Base-by-base conservation (phyloP, 495 filamentous ascomycete genomes). In the Jackrogersella multiformis region DNA sequence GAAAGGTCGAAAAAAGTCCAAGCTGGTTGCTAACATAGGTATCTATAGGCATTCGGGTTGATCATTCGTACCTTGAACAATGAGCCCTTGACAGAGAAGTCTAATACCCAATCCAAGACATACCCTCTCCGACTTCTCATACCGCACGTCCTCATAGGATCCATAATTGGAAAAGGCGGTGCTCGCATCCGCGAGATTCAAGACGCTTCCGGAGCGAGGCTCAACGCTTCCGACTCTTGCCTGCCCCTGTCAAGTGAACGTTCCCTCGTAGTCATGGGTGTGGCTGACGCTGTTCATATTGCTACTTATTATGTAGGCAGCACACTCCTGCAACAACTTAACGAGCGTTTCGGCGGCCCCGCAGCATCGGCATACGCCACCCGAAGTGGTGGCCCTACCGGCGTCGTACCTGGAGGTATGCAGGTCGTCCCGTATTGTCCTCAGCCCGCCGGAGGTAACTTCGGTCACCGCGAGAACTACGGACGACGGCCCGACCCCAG, bases 1-100 rank as follows among this genome's bases (percentile, higher is more conserved):
- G n/a, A n/a, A n/a, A n/a, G n/a, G n/a, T n/a, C n/a, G n/a, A n/a
- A n/a, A n/a, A n/a, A n/a, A n/a, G n/a, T n/a, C n/a, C n/a, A n/a
- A n/a, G n/a, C n/a, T 71, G 39, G 68, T 51, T 64, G 69, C 45
- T 56, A 39, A 49, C 66, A 16, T 41, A 10, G 9, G 5, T 41
- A 2, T 69, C 8, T 41, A 2, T 69, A 98, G 95, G 95, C 96
- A 8, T 99, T 99, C 79, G 95, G 95, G 69, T 80, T 99, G 48
- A 99, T 99, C 74, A 97, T 99, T 67, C 92, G 95, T 65, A 99
- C 95, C 30, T 83, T 99, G 61, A 99, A 98, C 84, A 96, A 97
- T 76, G 95, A 99, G 80, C 89, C 91, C 38, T 84, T 98, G 69
- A 88, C 91, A 60, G 82, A 90, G 70, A 80, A 94, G 61, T 99